Percentiles rank a stretch among this genome's conserved stretches.
These are phyloP conservation scores for Xylaria bambusicola DNA, from an alignment of 495 filamentous ascomycete genomes.

Conservation along the genomic window DNA sequence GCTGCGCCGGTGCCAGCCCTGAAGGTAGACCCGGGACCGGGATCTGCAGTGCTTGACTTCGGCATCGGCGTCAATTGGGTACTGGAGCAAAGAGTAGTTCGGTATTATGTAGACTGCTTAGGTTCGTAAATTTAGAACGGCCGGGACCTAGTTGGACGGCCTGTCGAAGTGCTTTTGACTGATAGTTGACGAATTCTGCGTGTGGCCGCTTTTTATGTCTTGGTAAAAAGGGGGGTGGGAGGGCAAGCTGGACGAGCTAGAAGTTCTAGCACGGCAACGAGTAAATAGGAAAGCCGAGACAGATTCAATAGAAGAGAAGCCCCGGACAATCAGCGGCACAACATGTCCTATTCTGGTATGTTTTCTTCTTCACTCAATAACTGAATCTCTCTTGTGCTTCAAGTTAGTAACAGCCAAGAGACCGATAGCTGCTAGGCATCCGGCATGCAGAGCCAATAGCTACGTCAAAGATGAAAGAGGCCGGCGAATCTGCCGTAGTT, in stretches of 20 bases:
- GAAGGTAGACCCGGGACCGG: slow-evolving; percentile 1
- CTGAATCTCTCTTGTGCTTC: no score
- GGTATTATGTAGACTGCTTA: no score
- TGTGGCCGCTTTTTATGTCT: background rate
- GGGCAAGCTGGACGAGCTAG: no score
- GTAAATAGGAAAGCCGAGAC: background rate
- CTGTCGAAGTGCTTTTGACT: background rate
- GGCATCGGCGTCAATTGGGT: no score
- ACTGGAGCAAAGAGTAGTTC: no score
- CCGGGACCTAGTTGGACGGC: background rate
- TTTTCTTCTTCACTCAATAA: no score
- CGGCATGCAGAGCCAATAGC: no score
- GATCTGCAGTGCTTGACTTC: background rate
- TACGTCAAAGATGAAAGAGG: no score
- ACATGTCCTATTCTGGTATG: background rate
- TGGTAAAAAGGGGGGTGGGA: background rate
- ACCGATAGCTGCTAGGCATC: no score
- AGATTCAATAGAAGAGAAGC: background rate
- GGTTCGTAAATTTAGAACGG: no score
- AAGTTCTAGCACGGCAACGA: background rate
- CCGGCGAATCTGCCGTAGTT: no score
- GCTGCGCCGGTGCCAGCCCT: slow-evolving; percentile 3
- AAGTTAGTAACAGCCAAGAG: no score
- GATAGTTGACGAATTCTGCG: background rate
- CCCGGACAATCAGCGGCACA: background rate